Conservation (phyloP, 495 filamentous ascomycete genomes). For the Aspergillus conjunctus region DNA sequence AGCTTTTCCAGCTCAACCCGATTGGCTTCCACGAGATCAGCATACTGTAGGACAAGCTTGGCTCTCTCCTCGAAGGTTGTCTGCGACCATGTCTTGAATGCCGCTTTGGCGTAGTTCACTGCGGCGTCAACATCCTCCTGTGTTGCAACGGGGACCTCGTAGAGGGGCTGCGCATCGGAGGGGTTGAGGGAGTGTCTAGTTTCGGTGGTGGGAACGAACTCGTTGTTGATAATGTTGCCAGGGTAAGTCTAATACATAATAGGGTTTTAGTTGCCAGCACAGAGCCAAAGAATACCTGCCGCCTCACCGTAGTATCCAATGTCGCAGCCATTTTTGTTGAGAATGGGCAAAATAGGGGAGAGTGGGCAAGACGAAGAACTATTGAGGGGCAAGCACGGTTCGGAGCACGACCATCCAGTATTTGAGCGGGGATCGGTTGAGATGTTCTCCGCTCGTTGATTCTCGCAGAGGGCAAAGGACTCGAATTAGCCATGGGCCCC, state of each 20-base stretch:
- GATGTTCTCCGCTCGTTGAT: too few species aligned
- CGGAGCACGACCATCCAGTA: too few species aligned
- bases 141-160: constrained; percentile 7
- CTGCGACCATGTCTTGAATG: constrained; percentile 12
- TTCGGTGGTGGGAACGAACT: constrained; percentile 1
- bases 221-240: constrained; percentile 12
- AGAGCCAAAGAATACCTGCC: neutral
- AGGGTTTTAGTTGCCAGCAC: neutral
- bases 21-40: neutral
- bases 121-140: constrained; percentile 2
- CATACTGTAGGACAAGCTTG: neutral
- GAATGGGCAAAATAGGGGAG: neutral
- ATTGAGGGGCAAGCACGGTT: neutral
- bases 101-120: neutral
- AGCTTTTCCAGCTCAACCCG: constrained; percentile 1
- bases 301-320: neutral
- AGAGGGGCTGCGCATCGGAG: constrained; percentile 1
- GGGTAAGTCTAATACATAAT: neutral
- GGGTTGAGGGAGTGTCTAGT: constrained; percentile 12
- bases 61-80: neutral
- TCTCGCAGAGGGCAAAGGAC: too few species aligned
- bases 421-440: too few species aligned
- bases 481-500: too few species aligned
- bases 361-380: neutral
- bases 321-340: neutral